Conservation (phyloP, 352 stramenopile species). For the Globisporangium polare region DNA sequence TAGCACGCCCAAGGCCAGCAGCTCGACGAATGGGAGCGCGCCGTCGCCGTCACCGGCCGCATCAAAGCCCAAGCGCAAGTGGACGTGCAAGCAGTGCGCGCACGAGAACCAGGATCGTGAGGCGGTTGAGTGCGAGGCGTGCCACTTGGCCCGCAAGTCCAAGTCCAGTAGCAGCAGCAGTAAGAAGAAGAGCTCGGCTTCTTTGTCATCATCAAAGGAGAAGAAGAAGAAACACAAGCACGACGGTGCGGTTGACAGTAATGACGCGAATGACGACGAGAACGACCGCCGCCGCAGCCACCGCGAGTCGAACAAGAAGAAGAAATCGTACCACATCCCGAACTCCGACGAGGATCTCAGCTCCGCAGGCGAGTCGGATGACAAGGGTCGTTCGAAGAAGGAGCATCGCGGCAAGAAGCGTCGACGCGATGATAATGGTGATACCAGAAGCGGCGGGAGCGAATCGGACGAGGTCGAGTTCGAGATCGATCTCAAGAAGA, state of each 20-base stretch:
- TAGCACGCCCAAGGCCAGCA: not conserved
- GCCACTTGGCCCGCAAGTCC: slow-evolving; percentile 25
- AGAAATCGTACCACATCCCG: slow-evolving; percentile 75
- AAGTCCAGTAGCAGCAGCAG: slow-evolving; percentile 15
- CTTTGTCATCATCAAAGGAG: slow-evolving; percentile 15
- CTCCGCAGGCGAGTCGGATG: slow-evolving; percentile 36
- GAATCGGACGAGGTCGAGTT: slow-evolving; percentile 46
- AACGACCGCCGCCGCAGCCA: slow-evolving; percentile 49
- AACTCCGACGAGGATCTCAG: slow-evolving; percentile 79
- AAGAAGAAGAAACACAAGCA: slow-evolving; percentile 17
- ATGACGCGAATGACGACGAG: slow-evolving; percentile 21
- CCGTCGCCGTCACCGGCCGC: not conserved
- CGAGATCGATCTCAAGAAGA: slow-evolving; percentile 30
- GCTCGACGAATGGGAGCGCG: not conserved
- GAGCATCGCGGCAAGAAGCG: slow-evolving; percentile 23
- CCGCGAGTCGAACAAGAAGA: slow-evolving; percentile 60
- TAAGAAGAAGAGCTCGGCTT: slow-evolving; percentile 9
- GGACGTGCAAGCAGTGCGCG: slow-evolving; percentile 46
- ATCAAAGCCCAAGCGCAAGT: slow-evolving; percentile 22
- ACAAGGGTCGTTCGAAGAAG: slow-evolving; percentile 8
- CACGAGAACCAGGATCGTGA: slow-evolving; percentile 38
- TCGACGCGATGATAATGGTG: slow-evolving; percentile 14
- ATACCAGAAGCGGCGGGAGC: slow-evolving; percentile 17
- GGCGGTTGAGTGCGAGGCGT: slow-evolving; percentile 38
- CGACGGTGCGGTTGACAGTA: slow-evolving; percentile 20